Percentiles rank a stretch among this genome's conserved stretches.
phyloP scores from a whole-genome alignment of 768 basidiomycete genomes.

The Collybia nuda region DNA sequence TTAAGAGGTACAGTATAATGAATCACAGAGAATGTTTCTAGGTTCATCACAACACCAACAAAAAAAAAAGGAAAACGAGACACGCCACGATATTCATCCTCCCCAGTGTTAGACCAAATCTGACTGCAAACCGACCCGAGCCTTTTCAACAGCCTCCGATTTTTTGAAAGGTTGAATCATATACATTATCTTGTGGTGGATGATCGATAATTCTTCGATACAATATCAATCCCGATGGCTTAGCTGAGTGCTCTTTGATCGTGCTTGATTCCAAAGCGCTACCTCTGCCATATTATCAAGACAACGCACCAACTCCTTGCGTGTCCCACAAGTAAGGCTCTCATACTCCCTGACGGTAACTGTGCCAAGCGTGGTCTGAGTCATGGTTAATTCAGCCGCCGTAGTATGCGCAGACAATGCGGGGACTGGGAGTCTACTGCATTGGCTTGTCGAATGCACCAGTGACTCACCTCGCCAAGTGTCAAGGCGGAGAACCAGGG shows the following conservation, averaged over 20 bases:
- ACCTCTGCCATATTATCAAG: conserved; percentile 33
- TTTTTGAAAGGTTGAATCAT: no score
- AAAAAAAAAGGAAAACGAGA: no score
- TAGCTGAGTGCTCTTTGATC: conserved; percentile 22
- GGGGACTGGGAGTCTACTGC: conserved; percentile 16
- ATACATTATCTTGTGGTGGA: not conserved
- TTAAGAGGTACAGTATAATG: no score
- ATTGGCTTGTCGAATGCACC: conserved; percentile 11
- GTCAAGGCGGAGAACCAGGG: no score
- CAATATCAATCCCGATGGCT: conserved; percentile 20
- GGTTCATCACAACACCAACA: no score
- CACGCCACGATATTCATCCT: no score
- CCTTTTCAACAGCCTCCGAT: no score
- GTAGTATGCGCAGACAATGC: conserved; percentile 21
- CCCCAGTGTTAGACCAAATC: no score
- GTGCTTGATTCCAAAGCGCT: conserved; percentile 29
- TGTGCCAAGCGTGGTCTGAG: conserved; percentile 26
- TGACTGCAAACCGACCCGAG: no score
- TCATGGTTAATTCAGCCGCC: conserved; percentile 31
- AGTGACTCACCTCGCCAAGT: conserved; percentile 20
- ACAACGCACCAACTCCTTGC: conserved; percentile 28
- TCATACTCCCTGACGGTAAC: conserved; percentile 23
- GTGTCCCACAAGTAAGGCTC: conserved; percentile 15
- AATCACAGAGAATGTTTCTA: no score
- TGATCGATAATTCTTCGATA: conserved; percentile 16